Evolutionary conservation across 305 asterid genomes (phyloP), one percentile per base, ranked within the genome.

Genomic region (Ajuga reptans): DNA sequence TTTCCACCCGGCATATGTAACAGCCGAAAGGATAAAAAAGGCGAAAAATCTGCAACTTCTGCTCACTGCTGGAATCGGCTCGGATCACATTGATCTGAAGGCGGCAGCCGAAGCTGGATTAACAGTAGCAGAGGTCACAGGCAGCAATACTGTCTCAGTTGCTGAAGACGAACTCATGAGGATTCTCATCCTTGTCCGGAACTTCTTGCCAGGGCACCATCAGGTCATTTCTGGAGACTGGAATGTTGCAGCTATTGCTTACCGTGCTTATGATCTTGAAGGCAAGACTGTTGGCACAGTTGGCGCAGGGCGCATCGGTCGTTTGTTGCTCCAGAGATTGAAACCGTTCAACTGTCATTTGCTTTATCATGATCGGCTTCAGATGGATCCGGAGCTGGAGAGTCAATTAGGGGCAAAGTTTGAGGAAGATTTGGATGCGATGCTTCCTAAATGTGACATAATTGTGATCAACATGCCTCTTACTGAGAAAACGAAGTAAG

Each of bases 81-180:
- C 97, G 0, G 98, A 93, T 71, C 98, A 93, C 50, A 72, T 93
- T 36, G 98, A 93, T 77, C 92, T 93, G 58, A 82, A 87, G 75
- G 98, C 97, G 2, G 98, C 97, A 6, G 98, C 98, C 5, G 98
- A 80, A 7, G 97, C 98, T 41, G 95, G 95, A 56, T 71, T 93
- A 51, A 93, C 97, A 7, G 98, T 93, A 64, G 98, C 98, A 0
- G 98, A 93, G 74, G 98, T 93, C 84, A 93, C 97, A 0, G 96
- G 96, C 63, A 93, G 97, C 86, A 93, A 93, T 55, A 76, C 67
- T 10, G 97, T 93, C 64, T 90, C 96, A 0, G 98, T 89, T 72
- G 98, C 97, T 8, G 97, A 93, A 78, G 98, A 93, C 63, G 98
- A 93, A 72, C 88, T 93, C 83, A 86, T 93, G 98, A 84, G 97